phyloP scores from a whole-genome alignment of 495 filamentous ascomycete species.

The Aeminium ludgeri region DNA sequence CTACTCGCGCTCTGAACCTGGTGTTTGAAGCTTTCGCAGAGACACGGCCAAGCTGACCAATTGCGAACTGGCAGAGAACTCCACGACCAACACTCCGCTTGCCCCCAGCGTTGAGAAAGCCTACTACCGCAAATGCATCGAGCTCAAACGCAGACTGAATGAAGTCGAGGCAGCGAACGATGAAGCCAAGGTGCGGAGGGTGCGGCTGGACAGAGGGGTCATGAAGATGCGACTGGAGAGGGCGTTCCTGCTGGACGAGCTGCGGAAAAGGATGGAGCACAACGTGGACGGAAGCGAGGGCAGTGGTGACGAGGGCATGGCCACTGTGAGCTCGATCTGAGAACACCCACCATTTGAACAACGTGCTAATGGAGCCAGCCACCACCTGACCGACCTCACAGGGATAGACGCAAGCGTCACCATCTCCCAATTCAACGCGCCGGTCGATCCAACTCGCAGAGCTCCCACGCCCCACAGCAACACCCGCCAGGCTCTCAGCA shows the following conservation, averaged over 20 bases:
- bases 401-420: constrained; percentile 11
- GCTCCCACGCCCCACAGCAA: constrained; percentile 3
- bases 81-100: constrained; percentile 32
- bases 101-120: constrained; percentile 90
- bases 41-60: too few relatives aligned
- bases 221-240: constrained; percentile 83
- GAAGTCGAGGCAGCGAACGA: constrained; percentile 87
- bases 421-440: not conserved
- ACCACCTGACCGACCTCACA: constrained; percentile 12
- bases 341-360: not conserved
- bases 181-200: constrained; percentile 54
- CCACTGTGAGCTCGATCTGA: constrained; percentile 36
- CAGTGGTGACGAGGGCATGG: constrained; percentile 40
- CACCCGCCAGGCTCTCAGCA: not conserved
- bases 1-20: too few relatives aligned
- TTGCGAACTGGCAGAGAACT: not conserved
- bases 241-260: constrained; percentile 75
- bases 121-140: constrained; percentile 93
- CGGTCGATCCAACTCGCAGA: not conserved
- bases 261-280: constrained; percentile 69
- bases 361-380: constrained; percentile 5
- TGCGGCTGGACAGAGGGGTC: constrained; percentile 64
- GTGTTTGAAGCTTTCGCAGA: too few relatives aligned
- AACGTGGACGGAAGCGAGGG: constrained; percentile 59
- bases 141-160: constrained; percentile 73